Evolutionary conservation across 1,284 basidiomycete species (phyloP), one percentile per base, ranked within the genome.

Genomic region (Irpex rosettiformis): DNA sequence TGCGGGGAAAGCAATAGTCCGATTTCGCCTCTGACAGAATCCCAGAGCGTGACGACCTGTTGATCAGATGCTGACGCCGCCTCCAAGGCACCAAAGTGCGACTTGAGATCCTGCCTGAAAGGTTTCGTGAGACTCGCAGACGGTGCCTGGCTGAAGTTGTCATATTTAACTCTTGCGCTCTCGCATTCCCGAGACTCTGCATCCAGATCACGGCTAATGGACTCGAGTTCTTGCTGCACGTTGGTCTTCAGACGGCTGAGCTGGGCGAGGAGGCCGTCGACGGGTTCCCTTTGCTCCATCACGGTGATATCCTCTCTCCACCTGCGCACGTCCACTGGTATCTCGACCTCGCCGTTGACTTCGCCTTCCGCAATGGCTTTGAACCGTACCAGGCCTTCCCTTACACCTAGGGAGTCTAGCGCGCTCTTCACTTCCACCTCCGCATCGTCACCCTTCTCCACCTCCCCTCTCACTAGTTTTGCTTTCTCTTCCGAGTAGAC

Each of bases 401-500:
- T 90, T 13, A 99, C 82, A 1, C 91, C 91, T 61, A 97, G 76
- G 40, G 88, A 86, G 49, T 97, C 95, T 33, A 99, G 74, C 13
- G 87, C 86, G 51, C 91, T 91, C 61, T 85, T 79, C 33, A 86
- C 83, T 71, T 97, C 93, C 1, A 80, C 88, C 66, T 98, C 94
- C 0, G 90, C 89, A 11, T 85, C 73, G 62, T 98, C 95, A 0
- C 87, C 87, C 51, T 88, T 84, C 78, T 98, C 96, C 1, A 91
- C 89, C 71, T 98, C 96, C 1, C 80, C 86, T 40, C 97, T 82
- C 1, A 94, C 93, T 24, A 99, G 79, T 74, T 99, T 98, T 13
- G 96, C 97, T 75, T 99, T 98, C 77, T 99, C 97, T 72, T 99
- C 96, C 1, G 94, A 96, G 74, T 99, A 99, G 16, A 99, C 87